A percentile compares a stretch with the other conserved stretches of the same genome.
Evolutionary conservation across 148 eudicot species (phyloP).

Genomic region (Diospyros kaki): DNA sequence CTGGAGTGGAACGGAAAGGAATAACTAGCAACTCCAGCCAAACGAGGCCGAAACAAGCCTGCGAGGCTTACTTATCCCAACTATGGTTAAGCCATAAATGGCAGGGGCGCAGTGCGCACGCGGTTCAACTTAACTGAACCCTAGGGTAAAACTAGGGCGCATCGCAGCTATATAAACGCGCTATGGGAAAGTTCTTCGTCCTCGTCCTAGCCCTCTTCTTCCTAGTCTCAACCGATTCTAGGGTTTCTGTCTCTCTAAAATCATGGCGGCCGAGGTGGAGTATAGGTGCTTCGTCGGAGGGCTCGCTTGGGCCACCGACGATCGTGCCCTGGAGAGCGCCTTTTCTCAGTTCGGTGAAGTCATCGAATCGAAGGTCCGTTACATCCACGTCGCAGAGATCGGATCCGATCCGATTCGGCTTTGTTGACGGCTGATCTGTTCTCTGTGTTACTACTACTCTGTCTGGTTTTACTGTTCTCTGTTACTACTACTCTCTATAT

Average conservation of each 20-base stretch:
- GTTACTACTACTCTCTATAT: slow-evolving; percentile 14
- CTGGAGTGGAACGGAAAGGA: no score
- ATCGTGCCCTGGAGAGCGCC: slow-evolving; percentile 44
- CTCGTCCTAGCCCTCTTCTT: neutral
- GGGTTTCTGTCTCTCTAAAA: neutral
- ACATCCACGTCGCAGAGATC: slow-evolving; percentile 34
- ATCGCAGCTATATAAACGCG: no score
- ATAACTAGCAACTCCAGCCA: no score
- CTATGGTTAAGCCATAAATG: no score
- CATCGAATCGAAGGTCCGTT: slow-evolving; percentile 83
- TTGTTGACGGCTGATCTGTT: slow-evolving; percentile 30
- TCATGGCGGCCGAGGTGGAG: slow-evolving; percentile 55
- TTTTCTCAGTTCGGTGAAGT: slow-evolving; percentile 65
- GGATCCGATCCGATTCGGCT: slow-evolving; percentile 37
- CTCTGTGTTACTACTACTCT: slow-evolving; percentile 30
- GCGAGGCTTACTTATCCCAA: no score
- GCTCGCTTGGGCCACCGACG: slow-evolving; percentile 85
- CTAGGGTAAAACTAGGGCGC: no score
- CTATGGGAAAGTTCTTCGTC: neutral
- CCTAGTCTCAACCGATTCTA: neutral
- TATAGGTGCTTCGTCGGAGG: slow-evolving; percentile 92
- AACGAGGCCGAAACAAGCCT: no score
- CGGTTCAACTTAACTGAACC: no score
- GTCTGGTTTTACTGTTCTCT: slow-evolving; percentile 42
- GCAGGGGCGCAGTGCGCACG: no score